phyloP scores from a whole-genome alignment of 306 rosid genomes.

The Lathyrus sativus region DNA sequence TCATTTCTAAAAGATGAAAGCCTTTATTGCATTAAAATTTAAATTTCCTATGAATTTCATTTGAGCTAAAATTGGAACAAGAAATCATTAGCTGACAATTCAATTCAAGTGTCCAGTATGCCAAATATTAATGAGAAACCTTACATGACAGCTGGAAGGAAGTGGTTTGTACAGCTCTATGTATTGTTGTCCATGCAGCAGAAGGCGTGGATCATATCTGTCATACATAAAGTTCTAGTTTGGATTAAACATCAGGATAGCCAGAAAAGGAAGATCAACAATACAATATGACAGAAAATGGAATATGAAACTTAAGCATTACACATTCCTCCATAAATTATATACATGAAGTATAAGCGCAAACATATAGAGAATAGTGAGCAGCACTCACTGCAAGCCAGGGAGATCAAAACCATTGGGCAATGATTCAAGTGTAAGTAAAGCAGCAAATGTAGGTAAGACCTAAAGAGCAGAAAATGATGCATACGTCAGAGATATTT shows the following conservation, averaged over 20 bases:
- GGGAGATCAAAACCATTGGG: constrained; percentile 48
- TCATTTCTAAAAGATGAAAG: constrained; percentile 20
- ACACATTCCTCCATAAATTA: constrained; percentile 2
- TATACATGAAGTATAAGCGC: constrained; percentile 23
- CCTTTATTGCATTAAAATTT: constrained; percentile 11
- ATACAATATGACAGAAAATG: constrained; percentile 19
- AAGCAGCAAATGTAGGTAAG: constrained; percentile 83
- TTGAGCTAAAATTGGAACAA: constrained; percentile 24
- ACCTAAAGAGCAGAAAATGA: constrained; percentile 51
- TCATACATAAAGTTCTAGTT: constrained; percentile 28
- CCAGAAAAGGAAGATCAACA: constrained; percentile 11
- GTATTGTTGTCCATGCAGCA: constrained; percentile 92
- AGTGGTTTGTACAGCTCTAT: constrained; percentile 82
- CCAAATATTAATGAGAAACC: constrained; percentile 45
- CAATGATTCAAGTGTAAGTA: constrained; percentile 46
- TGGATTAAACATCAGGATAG: constrained; percentile 20
- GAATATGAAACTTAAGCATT: constrained; percentile 1
- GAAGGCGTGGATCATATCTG: constrained; percentile 86
- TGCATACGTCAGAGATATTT: constrained; percentile 13
- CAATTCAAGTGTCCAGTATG: constrained; percentile 18
- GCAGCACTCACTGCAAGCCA: constrained; percentile 76
- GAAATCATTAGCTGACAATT: constrained; percentile 26
- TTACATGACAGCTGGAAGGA: constrained; percentile 75
- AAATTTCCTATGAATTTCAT: constrained; percentile 10
- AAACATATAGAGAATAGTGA: constrained; percentile 25